Base-by-base conservation (phyloP, 1,139 yeast species). In the Pneumocystis jirovecii region DNA sequence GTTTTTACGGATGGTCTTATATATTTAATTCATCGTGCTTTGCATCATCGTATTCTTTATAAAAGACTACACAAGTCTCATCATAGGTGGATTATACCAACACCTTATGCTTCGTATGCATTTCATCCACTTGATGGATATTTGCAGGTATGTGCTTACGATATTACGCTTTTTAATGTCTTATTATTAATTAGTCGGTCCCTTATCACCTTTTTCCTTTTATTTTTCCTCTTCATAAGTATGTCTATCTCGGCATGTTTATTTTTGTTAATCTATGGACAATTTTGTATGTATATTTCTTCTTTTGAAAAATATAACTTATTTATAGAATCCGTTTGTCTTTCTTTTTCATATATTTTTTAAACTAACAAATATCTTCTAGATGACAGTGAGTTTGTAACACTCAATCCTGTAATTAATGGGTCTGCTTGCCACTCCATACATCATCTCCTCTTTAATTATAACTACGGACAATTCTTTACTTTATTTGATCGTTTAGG, bases 401-500 rank as follows among this genome's bases (percentile, higher is more conserved):
- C 96, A 63, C 87, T 89, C 75, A 96, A 90, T 75, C 96, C 97
- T 7, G 83, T 89, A 67, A 87, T 93, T 69, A 93, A 93, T 76
- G 98, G 98, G 71, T 91, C 97, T 39, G 98, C 98, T 4, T 91
- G 97, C 77, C 98, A 93, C 77, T 91, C 98, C 3, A 85, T 93
- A 64, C 98, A 93, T 77, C 98, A 93, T 74, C 79, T 93, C 73
- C 93, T 93, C 77, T 93, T 93, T 82, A 91, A 91, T 80, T 93
- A 93, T 79, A 93, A 93, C 79, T 93, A 91, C 74, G 98, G 98
- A 50, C 98, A 93, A 78, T 93, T 93, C 79, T 91, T 97, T 64
- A 93, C 98, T 6, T 80, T 93, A 70, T 93, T 97, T 97, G 98
- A 93, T 75, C 85, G 98, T 77, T 78, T 93, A 66, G 97, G 98